phyloP scores from a whole-genome alignment of 257 asterid genomes.

The Solanum gracilifrons region DNA sequence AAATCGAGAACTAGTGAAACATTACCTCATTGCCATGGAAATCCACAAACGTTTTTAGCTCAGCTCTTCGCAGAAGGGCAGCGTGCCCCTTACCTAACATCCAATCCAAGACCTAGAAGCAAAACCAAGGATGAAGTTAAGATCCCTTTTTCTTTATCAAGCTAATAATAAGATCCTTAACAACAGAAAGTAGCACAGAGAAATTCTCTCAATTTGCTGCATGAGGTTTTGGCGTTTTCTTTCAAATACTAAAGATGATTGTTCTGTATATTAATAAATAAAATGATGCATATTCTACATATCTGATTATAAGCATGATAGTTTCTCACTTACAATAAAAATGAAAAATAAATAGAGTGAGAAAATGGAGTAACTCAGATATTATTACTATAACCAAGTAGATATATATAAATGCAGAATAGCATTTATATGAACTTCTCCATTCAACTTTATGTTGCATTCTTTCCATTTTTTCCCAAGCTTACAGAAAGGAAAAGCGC shows the following conservation, averaged over 20 bases:
- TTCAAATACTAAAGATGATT: not conserved
- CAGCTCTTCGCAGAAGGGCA: conserved; percentile 86
- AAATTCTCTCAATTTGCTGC: not conserved
- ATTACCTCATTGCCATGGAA: conserved; percentile 96
- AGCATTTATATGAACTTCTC: not conserved
- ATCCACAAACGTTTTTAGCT: conserved; percentile 95
- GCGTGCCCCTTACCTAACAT: conserved; percentile 98
- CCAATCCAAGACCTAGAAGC: conserved; percentile 79
- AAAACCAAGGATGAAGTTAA: not conserved
- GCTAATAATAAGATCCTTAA: not conserved
- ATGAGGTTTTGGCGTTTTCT: not conserved
- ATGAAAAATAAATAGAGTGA: not conserved
- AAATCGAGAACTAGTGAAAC: not conserved
- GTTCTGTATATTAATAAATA: not conserved
- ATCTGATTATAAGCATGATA: not conserved
- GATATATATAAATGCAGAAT: not conserved
- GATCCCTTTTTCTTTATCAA: not conserved
- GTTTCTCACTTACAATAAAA: not conserved
- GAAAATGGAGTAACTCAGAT: not conserved
- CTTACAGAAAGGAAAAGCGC: not conserved
- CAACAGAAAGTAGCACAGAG: not conserved
- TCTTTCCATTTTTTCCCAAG: not conserved
- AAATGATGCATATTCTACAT: not conserved
- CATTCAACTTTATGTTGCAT: not conserved
- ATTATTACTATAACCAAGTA: not conserved